Evolutionary conservation across 495 filamentous ascomycete species (phyloP), one percentile per base, ranked within the genome.

Genomic region (Xylaria telfairii): DNA sequence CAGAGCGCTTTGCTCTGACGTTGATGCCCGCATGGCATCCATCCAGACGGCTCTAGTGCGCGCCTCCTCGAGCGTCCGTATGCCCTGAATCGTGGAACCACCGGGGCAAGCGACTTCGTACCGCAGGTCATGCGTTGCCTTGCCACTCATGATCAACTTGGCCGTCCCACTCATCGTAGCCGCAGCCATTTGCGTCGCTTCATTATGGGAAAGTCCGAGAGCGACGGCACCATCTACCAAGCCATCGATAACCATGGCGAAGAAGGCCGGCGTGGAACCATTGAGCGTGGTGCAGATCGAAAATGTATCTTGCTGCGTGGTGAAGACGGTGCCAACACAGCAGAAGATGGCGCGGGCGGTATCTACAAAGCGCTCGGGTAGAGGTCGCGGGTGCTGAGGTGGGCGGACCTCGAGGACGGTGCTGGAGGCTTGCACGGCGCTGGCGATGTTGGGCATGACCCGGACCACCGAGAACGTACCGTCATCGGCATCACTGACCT

Each of bases 71-170:
- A 91, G 72, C 57, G 89, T 87, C 67, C 89, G 69, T 70, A 91
- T 72, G 12, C 89, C 89, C 4, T 85, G 86, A 75, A 90, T 91
- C 19, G 89, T 91, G 74, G 89, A 91, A 0, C 89, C 89, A 24
- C 88, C 89, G 0, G 89, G 89, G 51, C 89, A 90, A 34, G 78
- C 84, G 9, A 91, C 89, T 79, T 91, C 89, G 71, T 91, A 90
- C 65, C 84, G 81, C 47, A 91, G 73, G 37, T 91, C 76, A 2
- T 90, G 88, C 24, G 89, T 90, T 30, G 65, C 32, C 71, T 91
- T 88, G 3, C 89, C 88, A 51, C 78, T 80, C 30, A 90, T 75
- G 51, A 91, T 86, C 71, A 91, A 71, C 2, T 83, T 85, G 6
- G 89, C 87, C 8, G 89, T 86, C 5, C 89, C 89, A 69, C 83